Percentiles rank a stretch among this genome's conserved stretches.
Evolutionary conservation across 805 yeast species (phyloP).

Genomic region (Blastobotrys peoriensis): DNA sequence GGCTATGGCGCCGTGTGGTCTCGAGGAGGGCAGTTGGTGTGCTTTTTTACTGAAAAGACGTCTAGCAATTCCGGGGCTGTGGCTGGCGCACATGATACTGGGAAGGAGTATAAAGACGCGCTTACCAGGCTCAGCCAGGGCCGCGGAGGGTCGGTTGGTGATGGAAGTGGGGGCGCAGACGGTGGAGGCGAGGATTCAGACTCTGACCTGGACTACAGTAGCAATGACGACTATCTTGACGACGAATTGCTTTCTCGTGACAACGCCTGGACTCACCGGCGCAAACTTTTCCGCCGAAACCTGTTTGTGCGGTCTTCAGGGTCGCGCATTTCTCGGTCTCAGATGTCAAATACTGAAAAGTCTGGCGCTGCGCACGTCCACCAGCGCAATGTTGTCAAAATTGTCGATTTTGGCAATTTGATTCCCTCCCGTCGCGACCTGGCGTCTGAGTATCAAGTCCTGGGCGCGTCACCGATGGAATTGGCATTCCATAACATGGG

Average conservation of each 20-base stretch:
- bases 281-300: neutral
- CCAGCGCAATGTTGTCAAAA: conserved; percentile 51
- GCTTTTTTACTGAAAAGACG: conserved; percentile 64
- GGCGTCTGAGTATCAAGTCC: conserved; percentile 36
- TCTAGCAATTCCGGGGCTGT: conserved; percentile 13
- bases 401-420: conserved; percentile 59
- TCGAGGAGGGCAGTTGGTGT: conserved; percentile 66
- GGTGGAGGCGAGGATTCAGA: conserved; percentile 1
- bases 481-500: conserved; percentile 64
- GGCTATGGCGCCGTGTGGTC: conserved; percentile 94
- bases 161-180: no score
- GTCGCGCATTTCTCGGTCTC: neutral
- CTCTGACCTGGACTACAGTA: neutral
- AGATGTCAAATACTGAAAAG: conserved; percentile 10
- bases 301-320: neutral
- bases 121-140: neutral
- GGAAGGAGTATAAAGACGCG: no score
- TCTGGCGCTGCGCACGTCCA: conserved; percentile 31
- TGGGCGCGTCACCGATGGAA: conserved; percentile 45
- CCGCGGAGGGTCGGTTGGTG: neutral
- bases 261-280: conserved; percentile 1
- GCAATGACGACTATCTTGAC: neutral
- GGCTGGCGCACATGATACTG: neutral
- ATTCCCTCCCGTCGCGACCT: conserved; percentile 71
- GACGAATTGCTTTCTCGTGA: conserved; percentile 4